Base-by-base conservation (phyloP, 2,329 filamentous ascomycete species). In the Trichoderma semiorbis region DNA sequence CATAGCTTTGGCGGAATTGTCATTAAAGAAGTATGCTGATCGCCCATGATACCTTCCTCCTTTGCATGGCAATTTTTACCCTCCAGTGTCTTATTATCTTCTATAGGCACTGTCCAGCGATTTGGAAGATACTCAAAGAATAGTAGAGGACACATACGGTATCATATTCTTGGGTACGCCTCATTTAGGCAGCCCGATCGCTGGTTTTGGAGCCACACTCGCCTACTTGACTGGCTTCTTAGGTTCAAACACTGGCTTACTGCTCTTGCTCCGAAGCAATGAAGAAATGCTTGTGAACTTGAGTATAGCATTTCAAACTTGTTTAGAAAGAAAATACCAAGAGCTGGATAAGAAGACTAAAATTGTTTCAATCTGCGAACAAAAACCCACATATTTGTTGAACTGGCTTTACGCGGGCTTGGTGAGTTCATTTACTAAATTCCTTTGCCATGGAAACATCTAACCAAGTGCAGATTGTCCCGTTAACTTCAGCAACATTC, bases 1-100 rank as follows among this genome's bases (percentile, higher is more conserved):
- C 74, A 76, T 7, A 76, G 75, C 62, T 72, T 76, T n/a, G 75
- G 74, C 1, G 74, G 74, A 2, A 75, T 76, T 7, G 72, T 76
- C 21, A 74, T 76, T 5, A 76, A 76, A 21, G 57, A 76, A 30
- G 55, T 70, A 32, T 12, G 47, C 4, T 2, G 10, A 28, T 10
- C 2, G 11, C 14, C 34, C 12, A 0, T 2, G 16, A 39, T 39
- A 3, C 2, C 16, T 1, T 6, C 36, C 14, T 39, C 2, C 3
- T 16, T 39, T 39, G 14, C 16, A 39, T 18, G 0, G 1, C 6
- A 39, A 34, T 14, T 6, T 36, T 3, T 0, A 39, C 3, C 3
- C 8, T 18, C 4, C 7, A 39, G 16, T 8, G 2, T 1, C 16
- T 39, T 8, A 43, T 0, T 1, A 12, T 58, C 16, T 16, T 18